Conservation (phyloP, 2,329 filamentous ascomycete genomes). For the Botryotinia narcissicola region DNA sequence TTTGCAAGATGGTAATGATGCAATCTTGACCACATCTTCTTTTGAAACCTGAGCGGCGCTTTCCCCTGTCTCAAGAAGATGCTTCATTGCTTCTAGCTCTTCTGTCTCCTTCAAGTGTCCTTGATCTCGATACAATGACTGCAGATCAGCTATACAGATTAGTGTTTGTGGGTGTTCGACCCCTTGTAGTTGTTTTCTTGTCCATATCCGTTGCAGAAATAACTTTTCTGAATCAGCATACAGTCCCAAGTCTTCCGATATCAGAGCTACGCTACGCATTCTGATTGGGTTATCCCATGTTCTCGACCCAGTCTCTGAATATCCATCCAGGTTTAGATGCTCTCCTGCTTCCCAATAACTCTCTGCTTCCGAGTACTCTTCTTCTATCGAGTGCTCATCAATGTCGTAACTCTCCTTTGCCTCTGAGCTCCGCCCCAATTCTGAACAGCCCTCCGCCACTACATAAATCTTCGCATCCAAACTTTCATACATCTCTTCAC, state of each 20-base stretch:
- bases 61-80: not conserved
- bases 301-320: not conserved
- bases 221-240: not conserved
- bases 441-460: not conserved
- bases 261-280: not conserved
- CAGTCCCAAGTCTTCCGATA: not conserved
- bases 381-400: no score
- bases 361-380: no score
- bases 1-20: not conserved
- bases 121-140: rapidly evolving
- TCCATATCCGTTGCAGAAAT: rapidly evolving
- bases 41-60: rapidly evolving
- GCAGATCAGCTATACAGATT: not conserved
- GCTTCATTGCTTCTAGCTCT: not conserved
- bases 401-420: not conserved
- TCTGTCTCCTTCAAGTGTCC: not conserved
- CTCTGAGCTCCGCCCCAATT: not conserved
- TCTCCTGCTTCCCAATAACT: no score
- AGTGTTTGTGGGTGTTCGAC: not conserved
- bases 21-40: not conserved
- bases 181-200: not conserved
- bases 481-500: no score
- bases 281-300: not conserved
- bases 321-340: not conserved
- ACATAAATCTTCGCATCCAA: not conserved